Base-by-base conservation (phyloP, 83 land plant species). In the Picea abies region DNA sequence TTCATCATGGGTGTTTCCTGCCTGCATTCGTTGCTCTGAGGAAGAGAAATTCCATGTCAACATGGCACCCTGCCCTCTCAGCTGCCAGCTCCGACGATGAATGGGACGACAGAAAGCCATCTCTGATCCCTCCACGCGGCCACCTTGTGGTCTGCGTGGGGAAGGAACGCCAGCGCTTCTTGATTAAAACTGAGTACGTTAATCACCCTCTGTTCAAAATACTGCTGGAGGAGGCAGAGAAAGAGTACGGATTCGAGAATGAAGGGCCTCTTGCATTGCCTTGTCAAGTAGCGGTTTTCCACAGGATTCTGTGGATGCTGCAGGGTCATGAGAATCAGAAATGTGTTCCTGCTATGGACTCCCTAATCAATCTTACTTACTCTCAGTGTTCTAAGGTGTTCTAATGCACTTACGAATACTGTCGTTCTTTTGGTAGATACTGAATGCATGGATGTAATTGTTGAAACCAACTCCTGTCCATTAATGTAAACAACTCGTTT, bases 121-220 rank as follows among this genome's bases (percentile, higher is more conserved):
- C 20, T 20, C 22, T 3, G 1, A 32, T 70, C 58, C 79, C 88
- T 1, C 89, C 87, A 1, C 68, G 82, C 29, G 93, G 93, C 1
- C 87, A 89, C 60, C 84, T 88, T 84, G 29, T 89, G 25, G 91
- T 91, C 58, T 87, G 81, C 49, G 93, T 91, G 2, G 93, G 91
- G 22, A 73, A 68, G 12, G 83, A 86, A 72, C 83, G 68, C 76
- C 79, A 83, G 49, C 83, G 89, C 68, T 89, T 91, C 58, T 86
- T 91, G 69, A 61, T 91, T 63, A 85, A 85, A 56, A 85, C 86
- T 0, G 85, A 87, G 80, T 81, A 80, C 61, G 79, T 78, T 12
- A 91, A 87, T 78, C 93, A 89, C 61, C 91, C 89, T 2, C 82
- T 91, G 6, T 91, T 91, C 85, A 83, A 37, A 78, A 41, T 72